A percentile compares a stretch with the other conserved stretches of the same genome.
Evolutionary conservation across 2,329 filamentous ascomycete species (phyloP).

Genomic region (Neofusicoccum cordaticola): DNA sequence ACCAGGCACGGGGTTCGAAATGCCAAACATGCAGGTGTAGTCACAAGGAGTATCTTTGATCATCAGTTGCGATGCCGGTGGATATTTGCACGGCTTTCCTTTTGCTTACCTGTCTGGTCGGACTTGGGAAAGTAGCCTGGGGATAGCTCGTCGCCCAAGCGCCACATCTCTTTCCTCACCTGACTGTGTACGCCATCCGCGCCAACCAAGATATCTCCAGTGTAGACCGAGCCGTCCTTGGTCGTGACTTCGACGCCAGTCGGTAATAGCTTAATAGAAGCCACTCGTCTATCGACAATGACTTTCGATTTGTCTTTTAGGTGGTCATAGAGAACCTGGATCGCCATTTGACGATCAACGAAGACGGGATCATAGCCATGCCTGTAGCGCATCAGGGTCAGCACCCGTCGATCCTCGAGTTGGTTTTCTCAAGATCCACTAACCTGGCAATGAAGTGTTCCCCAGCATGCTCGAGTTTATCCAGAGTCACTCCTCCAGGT

Average conservation of each 20-base stretch:
- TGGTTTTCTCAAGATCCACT: neutral
- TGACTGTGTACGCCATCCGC: slow-evolving; percentile 15
- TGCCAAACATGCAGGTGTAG: slow-evolving; percentile 10
- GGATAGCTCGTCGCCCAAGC: slow-evolving; percentile 17
- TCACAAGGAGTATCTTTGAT: neutral
- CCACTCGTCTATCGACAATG: neutral
- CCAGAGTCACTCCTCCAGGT: neutral
- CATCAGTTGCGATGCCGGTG: neutral
- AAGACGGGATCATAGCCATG: slow-evolving; percentile 5
- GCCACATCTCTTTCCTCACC: slow-evolving; percentile 14
- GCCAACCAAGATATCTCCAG: slow-evolving; percentile 12
- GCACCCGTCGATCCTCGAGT: neutral
- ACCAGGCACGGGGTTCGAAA: neutral
- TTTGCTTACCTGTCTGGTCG: neutral
- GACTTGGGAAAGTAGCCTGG: neutral
- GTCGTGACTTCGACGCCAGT: neutral
- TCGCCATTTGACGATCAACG: slow-evolving; percentile 13
- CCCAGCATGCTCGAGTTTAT: neutral
- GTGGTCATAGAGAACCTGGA: slow-evolving; percentile 23
- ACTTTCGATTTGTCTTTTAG: neutral
- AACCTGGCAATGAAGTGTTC: neutral
- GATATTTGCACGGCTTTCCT: neutral
- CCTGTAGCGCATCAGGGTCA: neutral
- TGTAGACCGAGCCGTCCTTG: slow-evolving; percentile 4
- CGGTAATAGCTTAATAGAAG: neutral